These are phyloP conservation scores for Lolium perenne DNA, from an alignment of 176 grass and related monocot genomes.

Conservation along the genomic window DNA sequence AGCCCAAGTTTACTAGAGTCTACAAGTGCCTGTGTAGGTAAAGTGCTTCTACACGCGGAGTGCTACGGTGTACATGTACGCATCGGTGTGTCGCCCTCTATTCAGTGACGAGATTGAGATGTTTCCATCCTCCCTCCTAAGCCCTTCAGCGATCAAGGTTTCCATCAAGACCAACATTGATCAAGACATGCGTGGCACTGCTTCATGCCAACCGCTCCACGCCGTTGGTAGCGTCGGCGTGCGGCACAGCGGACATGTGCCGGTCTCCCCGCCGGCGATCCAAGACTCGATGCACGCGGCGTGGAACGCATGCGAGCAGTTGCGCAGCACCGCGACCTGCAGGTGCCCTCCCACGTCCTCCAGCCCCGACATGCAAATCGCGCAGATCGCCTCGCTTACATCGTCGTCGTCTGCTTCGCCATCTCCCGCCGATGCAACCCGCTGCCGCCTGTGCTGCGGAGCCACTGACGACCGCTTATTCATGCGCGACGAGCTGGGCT, in stretches of 20 bases:
- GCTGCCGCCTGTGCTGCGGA: neutral
- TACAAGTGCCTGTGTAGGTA: too few species aligned
- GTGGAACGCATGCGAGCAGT: constrained; percentile 59
- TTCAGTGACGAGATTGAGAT: neutral
- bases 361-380: constrained; percentile 54
- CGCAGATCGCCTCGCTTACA: constrained; percentile 20
- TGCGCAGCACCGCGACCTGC: constrained; percentile 29
- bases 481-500: neutral
- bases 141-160: neutral
- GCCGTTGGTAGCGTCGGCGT: constrained; percentile 26
- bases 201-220: neutral
- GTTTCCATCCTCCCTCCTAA: neutral
- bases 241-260: constrained; percentile 62
- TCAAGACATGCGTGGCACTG: neutral
- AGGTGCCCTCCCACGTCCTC: constrained; percentile 18
- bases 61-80: too few species aligned
- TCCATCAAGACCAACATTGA: neutral
- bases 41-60: too few species aligned
- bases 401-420: neutral
- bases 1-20: too few species aligned
- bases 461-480: neutral
- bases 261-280: constrained; percentile 19
- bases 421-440: neutral
- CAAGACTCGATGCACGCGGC: constrained; percentile 50
- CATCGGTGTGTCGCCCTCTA: neutral